Conservation (phyloP, 2,329 filamentous ascomycete species). For the Aspergillus pseudonomiae region DNA sequence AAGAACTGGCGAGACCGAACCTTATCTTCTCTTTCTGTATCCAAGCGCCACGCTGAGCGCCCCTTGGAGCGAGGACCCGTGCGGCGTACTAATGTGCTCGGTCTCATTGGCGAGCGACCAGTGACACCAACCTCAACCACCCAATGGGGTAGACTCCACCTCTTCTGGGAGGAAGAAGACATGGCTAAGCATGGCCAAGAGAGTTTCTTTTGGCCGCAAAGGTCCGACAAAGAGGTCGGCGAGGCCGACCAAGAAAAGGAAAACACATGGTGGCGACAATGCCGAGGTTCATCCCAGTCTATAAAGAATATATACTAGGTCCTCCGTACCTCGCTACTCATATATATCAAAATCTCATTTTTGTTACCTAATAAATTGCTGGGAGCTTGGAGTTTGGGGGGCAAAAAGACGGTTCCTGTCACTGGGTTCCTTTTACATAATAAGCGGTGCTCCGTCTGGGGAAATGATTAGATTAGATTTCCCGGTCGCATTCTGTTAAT, state of each 20-base stretch:
- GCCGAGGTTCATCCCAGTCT: not conserved
- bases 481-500: not conserved
- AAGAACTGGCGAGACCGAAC: not conserved
- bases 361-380: not conserved
- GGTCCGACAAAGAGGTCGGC: not conserved
- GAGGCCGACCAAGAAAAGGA: not conserved
- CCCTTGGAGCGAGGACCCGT: not conserved
- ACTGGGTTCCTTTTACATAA: not conserved
- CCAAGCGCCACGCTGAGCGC: not conserved
- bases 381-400: not conserved
- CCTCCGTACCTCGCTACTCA: no score
- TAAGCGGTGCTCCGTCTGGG: not conserved
- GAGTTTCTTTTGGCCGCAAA: not conserved
- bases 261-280: not conserved
- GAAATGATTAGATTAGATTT: conserved; percentile 1
- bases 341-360: not conserved
- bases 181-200: not conserved
- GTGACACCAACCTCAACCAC: not conserved
- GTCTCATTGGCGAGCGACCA: not conserved
- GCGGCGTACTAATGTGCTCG: not conserved
- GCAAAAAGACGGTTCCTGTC: not conserved
- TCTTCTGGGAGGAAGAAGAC: not conserved
- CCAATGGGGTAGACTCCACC: not conserved
- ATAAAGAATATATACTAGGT: no score
- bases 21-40: not conserved